Base-by-base conservation (phyloP, 352 stramenopile species). In the Globisporangium cylindrosporum region DNA sequence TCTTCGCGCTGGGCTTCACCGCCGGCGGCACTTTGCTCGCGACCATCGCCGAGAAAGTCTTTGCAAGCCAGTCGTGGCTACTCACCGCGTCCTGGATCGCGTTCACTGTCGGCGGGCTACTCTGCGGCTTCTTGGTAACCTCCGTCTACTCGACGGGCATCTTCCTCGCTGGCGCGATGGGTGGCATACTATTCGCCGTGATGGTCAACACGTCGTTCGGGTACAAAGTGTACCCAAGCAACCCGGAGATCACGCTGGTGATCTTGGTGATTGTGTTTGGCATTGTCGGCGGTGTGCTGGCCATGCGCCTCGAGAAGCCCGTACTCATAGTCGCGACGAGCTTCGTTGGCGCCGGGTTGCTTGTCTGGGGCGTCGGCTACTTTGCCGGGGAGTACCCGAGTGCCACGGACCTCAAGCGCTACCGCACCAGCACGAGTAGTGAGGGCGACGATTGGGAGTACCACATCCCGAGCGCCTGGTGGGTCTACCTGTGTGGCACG, bases 251-350 rank as follows among this genome's bases (percentile, higher is more conserved):
- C 12, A 69, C 73, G 48, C 74, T 89, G n/a, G 58, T 81, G 24
- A 69, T 86, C 4, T 48, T 88, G 27, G 76, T 70, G 14, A 74
- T 88, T 56, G 67, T 81, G 49, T 32, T 91, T 24, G 76, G 73
- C 14, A 55, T 89, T 0, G 49, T 82, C 38, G 74, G 81, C 29
- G 81, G 81, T 4, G 24, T 83, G 4, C 41, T 92, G 25, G 74
- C 82, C 1, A 74, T 81, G 43, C 77, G 77, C 43, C 46, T 91
- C 46, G 82, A 88, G 66, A 68, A 69, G 20, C 74, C 77, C 1
- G 73, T 73, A 14, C 63, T 93, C 20, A 84, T 93, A 55, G 46
- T 80, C n/a, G 79, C 82, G 32, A 93, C 84, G 34, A 78, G 78
- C n/a, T 66, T 90, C 1, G 71, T 86, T 0, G 84, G 84, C 5